Conservation (phyloP, 2,329 filamentous ascomycete species). For the Diaporthe vexans region DNA sequence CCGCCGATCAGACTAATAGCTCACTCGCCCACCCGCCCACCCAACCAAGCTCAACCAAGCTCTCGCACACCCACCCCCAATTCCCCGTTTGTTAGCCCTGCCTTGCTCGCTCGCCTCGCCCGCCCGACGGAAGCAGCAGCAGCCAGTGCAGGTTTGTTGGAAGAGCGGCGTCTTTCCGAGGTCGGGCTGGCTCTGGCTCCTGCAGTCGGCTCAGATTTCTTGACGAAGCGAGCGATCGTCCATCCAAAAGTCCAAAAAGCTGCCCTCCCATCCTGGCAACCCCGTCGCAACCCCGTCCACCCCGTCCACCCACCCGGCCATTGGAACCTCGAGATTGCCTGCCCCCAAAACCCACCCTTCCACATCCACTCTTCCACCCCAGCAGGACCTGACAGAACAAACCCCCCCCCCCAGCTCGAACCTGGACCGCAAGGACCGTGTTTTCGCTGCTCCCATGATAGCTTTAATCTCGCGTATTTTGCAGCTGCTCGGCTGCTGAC, state of each 20-base stretch:
- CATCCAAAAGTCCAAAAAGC: constrained; percentile 14
- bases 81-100: too few species aligned
- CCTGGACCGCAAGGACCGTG: constrained; percentile 40
- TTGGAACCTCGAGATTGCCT: constrained; percentile 28
- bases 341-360: constrained; percentile 28
- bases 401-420: constrained; percentile 37
- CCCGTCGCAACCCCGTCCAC: constrained; percentile 11
- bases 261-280: constrained; percentile 26
- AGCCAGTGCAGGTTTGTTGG: too few species aligned
- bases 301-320: constrained; percentile 32
- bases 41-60: background rate
- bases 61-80: too few species aligned
- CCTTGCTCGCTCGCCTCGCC: too few species aligned
- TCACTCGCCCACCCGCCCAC: constrained; percentile 4
- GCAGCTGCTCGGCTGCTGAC: constrained; percentile 37
- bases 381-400: constrained; percentile 36
- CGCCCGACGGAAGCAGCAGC: too few species aligned
- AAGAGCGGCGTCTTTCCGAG: constrained; percentile 30
- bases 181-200: constrained; percentile 23
- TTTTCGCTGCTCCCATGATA: constrained; percentile 39
- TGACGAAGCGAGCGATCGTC: constrained; percentile 32
- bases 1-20: background rate
- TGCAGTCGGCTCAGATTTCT: constrained; percentile 25
- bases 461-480: constrained; percentile 44
- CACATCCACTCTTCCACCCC: constrained; percentile 25